Evolutionary conservation across 2,329 filamentous ascomycete species (phyloP), one percentile per base, ranked within the genome.

Genomic region (Coleophoma eucalyptorum): DNA sequence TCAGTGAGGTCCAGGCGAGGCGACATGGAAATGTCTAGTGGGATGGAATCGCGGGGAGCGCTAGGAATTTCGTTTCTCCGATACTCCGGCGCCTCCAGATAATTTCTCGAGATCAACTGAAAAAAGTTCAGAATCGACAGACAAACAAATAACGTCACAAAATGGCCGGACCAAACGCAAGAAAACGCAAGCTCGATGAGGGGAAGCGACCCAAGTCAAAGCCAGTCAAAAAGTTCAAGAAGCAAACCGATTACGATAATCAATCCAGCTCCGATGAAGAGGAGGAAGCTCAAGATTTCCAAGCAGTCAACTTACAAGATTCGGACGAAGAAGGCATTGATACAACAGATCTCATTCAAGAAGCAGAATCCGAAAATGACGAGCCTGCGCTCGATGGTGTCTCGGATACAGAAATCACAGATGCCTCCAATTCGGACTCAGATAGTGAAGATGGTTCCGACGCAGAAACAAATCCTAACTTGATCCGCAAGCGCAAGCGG

Each of bases 401-500:
- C 37, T 47, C 26, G 13, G 59, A 62, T 42, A 59, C 64, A 16
- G 65, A 68, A 38, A 64, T 72, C 11, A 69, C 67, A 34, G 67
- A 72, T 49, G 66, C 50, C 5, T 64, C 62, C 16, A 63, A 66
- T 50, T 72, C 73, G 40, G 69, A 69, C 44, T 53, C 58, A 15
- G 65, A 64, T 13, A 67, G 65, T 10, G 63, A 64, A 21, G 64
- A 69, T 2, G 67, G 67, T 7, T 65, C 66, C 21, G 72, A 74
- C 12, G 71, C 74, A 18, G 71, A 70, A 37, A 67, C 69, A 46
- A 69, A 69, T 43, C 67, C 65, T 51, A 71, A 72, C 46, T 64
- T 66, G 40, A 67, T 72, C 56, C 65, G 65, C 35, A 87, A 83
- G 63, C 83, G 85, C 13, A 97, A 97, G 72, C 87, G 92, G 65